These are phyloP conservation scores for Rosa persica DNA, from an alignment of 306 rosid genomes.

Conservation along the genomic window DNA sequence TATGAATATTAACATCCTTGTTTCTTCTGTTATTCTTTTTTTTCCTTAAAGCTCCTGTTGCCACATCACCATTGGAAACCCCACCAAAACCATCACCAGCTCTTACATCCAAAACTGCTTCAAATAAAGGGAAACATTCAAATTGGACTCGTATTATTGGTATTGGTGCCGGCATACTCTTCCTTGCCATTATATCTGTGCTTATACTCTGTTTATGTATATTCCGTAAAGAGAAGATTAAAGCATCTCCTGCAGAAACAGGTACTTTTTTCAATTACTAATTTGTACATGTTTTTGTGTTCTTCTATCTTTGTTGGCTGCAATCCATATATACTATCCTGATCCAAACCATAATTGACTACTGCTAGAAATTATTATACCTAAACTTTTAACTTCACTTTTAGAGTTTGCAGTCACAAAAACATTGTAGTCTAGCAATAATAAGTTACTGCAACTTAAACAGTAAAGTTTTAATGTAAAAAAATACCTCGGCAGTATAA, in stretches of 20 bases:
- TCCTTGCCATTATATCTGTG: conserved; percentile 56
- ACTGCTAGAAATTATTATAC: background rate
- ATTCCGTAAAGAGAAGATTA: conserved; percentile 43
- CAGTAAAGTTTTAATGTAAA: background rate
- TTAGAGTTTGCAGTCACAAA: background rate
- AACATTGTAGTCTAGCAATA: background rate
- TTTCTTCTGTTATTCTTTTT: conserved; percentile 4
- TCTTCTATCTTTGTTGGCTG: conserved; percentile 7
- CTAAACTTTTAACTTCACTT: conserved; percentile 21
- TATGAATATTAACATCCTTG: conserved; percentile 23
- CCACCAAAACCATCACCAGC: conserved; percentile 44
- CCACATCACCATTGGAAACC: conserved; percentile 55
- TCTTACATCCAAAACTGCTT: conserved; percentile 41
- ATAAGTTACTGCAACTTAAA: background rate
- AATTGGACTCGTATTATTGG: conserved; percentile 66
- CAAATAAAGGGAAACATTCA: conserved; percentile 54
- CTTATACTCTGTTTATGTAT: conserved; percentile 61
- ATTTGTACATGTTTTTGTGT: background rate
- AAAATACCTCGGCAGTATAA: background rate
- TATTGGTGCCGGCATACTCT: conserved; percentile 64
- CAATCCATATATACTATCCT: conserved; percentile 10
- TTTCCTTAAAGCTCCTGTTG: conserved; percentile 56
- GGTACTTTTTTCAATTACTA: conserved; percentile 48
- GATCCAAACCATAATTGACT: conserved; percentile 11
- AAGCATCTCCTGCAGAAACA: conserved; percentile 49